phyloP scores from a whole-genome alignment of 2,329 filamentous ascomycete species.

The Fragosphaeria purpurea region DNA sequence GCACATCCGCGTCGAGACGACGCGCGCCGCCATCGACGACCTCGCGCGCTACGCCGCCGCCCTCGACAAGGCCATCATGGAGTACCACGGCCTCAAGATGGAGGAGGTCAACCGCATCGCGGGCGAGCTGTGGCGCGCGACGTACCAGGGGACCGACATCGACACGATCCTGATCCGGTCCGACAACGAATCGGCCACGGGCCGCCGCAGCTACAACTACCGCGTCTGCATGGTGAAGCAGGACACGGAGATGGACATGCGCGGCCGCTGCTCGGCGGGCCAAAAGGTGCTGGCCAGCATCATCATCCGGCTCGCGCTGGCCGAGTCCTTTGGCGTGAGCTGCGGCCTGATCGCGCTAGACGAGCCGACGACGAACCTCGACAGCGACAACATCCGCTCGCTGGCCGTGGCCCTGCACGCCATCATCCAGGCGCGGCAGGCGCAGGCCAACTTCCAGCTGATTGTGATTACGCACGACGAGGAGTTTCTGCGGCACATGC shows the following conservation, averaged over 20 bases:
- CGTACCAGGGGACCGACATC: constrained; percentile 94
- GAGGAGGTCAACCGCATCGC: constrained; percentile 94
- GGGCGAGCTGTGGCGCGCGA: constrained; percentile 92
- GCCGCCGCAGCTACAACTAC: constrained; percentile 77
- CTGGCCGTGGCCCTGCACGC: constrained; percentile 74
- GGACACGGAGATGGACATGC: constrained; percentile 98
- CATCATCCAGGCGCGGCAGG: constrained; percentile 74
- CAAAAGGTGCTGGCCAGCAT: constrained; percentile 96
- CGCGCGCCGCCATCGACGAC: constrained; percentile 86
- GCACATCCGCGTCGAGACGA: constrained; percentile 83
- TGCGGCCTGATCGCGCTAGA: constrained; percentile 90
- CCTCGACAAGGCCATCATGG: constrained; percentile 94
- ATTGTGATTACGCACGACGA: constrained; percentile 99
- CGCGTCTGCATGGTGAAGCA: constrained; percentile 96
- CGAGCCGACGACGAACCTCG: constrained; percentile 94
- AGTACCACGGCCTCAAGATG: constrained; percentile 94
- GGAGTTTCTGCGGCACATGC: constrained; percentile 88
- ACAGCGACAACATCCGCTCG: constrained; percentile 86
- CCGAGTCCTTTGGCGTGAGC: constrained; percentile 91
- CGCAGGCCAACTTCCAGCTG: constrained; percentile 91
- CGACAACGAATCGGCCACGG: constrained; percentile 60
- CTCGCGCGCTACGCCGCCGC: constrained; percentile 72
- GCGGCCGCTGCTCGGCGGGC: constrained; percentile 88
- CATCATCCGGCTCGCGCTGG: constrained; percentile 90
- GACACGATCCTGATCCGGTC: constrained; percentile 94